phyloP scores from a whole-genome alignment of 2,329 filamentous ascomycete species.

The Myriosclerotinia scirpicola region DNA sequence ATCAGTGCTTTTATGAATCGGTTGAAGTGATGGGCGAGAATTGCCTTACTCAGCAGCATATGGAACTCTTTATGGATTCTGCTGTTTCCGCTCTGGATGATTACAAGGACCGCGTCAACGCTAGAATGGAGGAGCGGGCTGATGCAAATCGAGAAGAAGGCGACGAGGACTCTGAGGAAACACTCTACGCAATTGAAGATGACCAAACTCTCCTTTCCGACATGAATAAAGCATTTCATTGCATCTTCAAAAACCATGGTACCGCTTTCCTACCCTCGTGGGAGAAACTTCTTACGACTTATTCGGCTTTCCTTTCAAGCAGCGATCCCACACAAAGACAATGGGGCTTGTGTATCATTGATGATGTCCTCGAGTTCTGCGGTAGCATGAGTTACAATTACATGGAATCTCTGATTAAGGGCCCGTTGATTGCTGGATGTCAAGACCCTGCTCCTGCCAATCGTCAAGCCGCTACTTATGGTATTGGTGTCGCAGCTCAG shows the following conservation, averaged over 20 bases:
- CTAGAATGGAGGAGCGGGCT: slow-evolving; percentile 79
- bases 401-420: slow-evolving; percentile 73
- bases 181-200: slow-evolving; percentile 89
- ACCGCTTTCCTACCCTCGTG: slow-evolving; percentile 80
- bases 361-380: slow-evolving; percentile 97
- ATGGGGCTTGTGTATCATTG: slow-evolving; percentile 98
- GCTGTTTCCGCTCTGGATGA: slow-evolving; percentile 86
- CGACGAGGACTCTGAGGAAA: slow-evolving; percentile 85
- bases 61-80: slow-evolving; percentile 83
- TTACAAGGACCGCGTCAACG: slow-evolving; percentile 82
- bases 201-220: slow-evolving; percentile 95
- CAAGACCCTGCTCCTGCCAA: slow-evolving; percentile 85
- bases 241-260: slow-evolving; percentile 96
- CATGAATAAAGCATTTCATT: slow-evolving; percentile 99
- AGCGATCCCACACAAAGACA: slow-evolving; percentile 87
- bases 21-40: slow-evolving; percentile 90
- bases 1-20: slow-evolving; percentile 99
- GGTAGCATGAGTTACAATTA: slow-evolving; percentile 86
- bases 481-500: slow-evolving; percentile 91
- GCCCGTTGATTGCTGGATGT: slow-evolving; percentile 84
- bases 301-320: slow-evolving; percentile 80
- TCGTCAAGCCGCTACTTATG: slow-evolving; percentile 92
- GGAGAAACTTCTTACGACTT: slow-evolving; percentile 82
- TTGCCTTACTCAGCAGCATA: slow-evolving; percentile 74
- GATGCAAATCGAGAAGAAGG: slow-evolving; percentile 76